These are phyloP conservation scores for Coemansia sp. DNA, from an alignment of 192 early-diverging fungal genomes.

Conservation along the genomic window DNA sequence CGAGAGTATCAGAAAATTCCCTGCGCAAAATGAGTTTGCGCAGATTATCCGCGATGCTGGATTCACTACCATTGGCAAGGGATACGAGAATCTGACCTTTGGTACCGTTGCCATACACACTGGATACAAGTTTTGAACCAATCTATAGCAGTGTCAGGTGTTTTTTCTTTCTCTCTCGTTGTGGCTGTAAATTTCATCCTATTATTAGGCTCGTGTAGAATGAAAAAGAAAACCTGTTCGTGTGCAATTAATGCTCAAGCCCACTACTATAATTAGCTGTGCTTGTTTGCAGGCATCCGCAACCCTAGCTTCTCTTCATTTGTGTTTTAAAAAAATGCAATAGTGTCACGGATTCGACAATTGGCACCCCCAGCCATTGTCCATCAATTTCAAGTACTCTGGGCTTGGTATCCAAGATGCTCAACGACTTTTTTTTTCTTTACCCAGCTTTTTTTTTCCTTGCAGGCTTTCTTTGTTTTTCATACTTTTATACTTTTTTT, in stretches of 20 bases:
- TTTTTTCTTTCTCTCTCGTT: no score
- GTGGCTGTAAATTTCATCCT: no score
- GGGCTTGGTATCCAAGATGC: neutral
- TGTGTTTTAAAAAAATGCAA: no score
- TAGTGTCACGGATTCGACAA: neutral
- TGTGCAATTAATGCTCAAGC: conserved; percentile 4
- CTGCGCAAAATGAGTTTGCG: conserved; percentile 86
- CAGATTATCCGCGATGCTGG: conserved; percentile 89
- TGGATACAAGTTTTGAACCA: conserved; percentile 88
- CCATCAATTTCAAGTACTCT: neutral
- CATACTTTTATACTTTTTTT: no score
- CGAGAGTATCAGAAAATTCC: conserved; percentile 95
- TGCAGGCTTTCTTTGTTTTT: neutral
- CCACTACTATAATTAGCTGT: neutral
- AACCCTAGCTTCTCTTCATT: no score
- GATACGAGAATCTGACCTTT: conserved; percentile 96
- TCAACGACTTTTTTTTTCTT: neutral
- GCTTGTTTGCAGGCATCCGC: neutral
- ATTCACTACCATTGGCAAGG: conserved; percentile 85
- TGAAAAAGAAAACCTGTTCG: neutral
- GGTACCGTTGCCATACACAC: conserved; percentile 96
- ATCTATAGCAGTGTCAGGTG: neutral
- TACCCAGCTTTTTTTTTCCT: neutral
- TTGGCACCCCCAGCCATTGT: neutral
- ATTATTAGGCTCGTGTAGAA: neutral